These are phyloP conservation scores for Hypsizygus ulmarius DNA, from an alignment of 1,284 basidiomycete species.

Conservation along the genomic window DNA sequence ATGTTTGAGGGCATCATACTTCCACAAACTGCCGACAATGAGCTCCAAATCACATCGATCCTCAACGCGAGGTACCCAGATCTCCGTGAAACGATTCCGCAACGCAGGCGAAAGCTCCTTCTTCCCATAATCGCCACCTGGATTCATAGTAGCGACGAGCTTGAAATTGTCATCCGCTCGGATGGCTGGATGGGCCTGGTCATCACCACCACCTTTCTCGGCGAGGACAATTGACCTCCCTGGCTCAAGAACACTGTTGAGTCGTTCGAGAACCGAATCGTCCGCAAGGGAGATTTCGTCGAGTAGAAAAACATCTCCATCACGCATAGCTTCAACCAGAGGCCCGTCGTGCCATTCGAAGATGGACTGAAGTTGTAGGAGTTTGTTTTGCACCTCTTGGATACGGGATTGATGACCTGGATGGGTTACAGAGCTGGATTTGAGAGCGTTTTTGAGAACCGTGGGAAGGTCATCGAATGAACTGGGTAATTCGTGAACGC, in stretches of 20 bases:
- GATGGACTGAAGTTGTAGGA: constrained; percentile 63
- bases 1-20: constrained; percentile 47
- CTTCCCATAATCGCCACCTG: constrained; percentile 98
- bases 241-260: constrained; percentile 96
- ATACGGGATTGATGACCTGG: constrained; percentile 32
- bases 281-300: constrained; percentile 99
- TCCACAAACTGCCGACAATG: constrained; percentile 80
- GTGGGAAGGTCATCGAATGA: constrained; percentile 37
- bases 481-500: constrained; percentile 30
- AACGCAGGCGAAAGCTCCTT: constrained; percentile 97
- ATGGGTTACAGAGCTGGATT: constrained; percentile 28
- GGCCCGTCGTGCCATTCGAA: constrained; percentile 99
- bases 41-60: constrained; percentile 73
- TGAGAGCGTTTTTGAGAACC: constrained; percentile 37
- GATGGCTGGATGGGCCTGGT: constrained; percentile 68
- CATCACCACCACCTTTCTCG: constrained; percentile 78
- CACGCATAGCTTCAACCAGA: constrained; percentile 87
- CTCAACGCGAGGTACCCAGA: constrained; percentile 94
- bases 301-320: constrained; percentile 85
- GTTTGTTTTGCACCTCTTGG: constrained; percentile 38
- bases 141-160: constrained; percentile 98
- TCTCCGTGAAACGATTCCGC: constrained; percentile 98
- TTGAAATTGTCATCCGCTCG: constrained; percentile 74
- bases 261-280: constrained; percentile 95
- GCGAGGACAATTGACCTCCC: constrained; percentile 89